Conservation (phyloP, 108 stramenopile genomes). For the Bacterosira constricta region DNA sequence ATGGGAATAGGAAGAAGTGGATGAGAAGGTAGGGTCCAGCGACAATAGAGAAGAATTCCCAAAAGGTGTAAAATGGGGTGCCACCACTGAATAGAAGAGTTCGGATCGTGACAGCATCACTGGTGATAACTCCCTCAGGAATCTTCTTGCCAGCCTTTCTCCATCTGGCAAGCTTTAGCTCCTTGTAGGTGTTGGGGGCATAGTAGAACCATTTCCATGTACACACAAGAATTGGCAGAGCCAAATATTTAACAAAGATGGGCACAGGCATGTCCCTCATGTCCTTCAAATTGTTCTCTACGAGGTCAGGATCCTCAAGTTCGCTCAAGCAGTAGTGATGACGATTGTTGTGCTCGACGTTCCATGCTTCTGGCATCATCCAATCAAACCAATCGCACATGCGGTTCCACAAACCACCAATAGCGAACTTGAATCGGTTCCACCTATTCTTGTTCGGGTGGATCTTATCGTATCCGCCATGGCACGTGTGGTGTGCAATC, state of each 20-base stretch:
- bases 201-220: constrained; percentile 95
- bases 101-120: constrained; percentile 71
- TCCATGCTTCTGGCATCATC: constrained; percentile 95
- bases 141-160: constrained; percentile 58
- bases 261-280: constrained; percentile 66
- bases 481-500: constrained; percentile 91
- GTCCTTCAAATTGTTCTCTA: constrained; percentile 79
- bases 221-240: constrained; percentile 52
- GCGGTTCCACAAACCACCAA: constrained; percentile 67
- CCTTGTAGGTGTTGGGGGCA: constrained; percentile 92
- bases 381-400: constrained; percentile 87
- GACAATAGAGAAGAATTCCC: constrained; percentile 65
- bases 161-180: constrained; percentile 76
- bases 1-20: constrained; percentile 74
- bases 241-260: constrained; percentile 58
- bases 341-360: constrained; percentile 91
- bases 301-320: constrained; percentile 85
- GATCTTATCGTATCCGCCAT: constrained; percentile 84
- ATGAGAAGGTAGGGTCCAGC: constrained; percentile 77
- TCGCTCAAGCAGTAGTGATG: constrained; percentile 90
- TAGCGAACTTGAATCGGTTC: constrained; percentile 80
- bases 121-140: constrained; percentile 63
- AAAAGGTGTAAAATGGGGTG: constrained; percentile 65
- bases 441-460: constrained; percentile 76
- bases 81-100: constrained; percentile 42